A percentile compares a stretch with the other conserved stretches of the same genome.
These are phyloP conservation scores for Pleodorina starrii DNA, from an alignment of 139 green algal species.

Conservation along the genomic window DNA sequence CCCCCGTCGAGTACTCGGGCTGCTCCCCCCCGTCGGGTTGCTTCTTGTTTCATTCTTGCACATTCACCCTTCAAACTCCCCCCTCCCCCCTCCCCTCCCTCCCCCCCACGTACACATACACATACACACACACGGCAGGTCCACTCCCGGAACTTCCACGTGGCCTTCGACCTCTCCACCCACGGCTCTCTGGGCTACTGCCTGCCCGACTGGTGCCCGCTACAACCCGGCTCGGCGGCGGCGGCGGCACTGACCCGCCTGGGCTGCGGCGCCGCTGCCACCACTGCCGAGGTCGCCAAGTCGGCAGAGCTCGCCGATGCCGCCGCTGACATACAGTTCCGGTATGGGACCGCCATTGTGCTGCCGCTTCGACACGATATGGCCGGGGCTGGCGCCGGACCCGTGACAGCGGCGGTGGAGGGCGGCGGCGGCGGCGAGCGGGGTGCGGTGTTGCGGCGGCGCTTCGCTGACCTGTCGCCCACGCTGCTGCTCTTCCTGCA, in stretches of 20 bases:
- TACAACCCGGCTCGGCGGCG: background rate
- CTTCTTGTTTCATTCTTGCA: too few relatives aligned
- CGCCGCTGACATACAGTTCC: background rate
- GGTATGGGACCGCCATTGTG: constrained; percentile 49
- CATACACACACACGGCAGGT: too few relatives aligned
- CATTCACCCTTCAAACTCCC: too few relatives aligned
- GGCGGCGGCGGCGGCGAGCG: background rate
- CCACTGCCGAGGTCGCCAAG: too few relatives aligned
- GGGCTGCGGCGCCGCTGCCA: constrained; percentile 1
- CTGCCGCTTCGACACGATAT: constrained; percentile 57
- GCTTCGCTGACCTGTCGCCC: constrained; percentile 63
- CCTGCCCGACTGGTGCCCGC: constrained; percentile 65
- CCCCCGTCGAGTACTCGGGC: too few relatives aligned
- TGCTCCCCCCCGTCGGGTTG: too few relatives aligned
- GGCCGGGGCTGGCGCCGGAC: background rate
- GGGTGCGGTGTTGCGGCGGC: constrained; percentile 38
- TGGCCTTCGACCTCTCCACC: constrained; percentile 62
- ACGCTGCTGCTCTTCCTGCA: constrained; percentile 72
- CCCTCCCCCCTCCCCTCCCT: background rate
- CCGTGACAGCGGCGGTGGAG: too few relatives aligned
- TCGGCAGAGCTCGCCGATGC: background rate
- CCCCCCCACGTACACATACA: too few relatives aligned
- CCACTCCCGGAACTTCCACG: constrained; percentile 67
- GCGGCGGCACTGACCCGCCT: constrained; percentile 9
- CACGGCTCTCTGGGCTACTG: constrained; percentile 67